Evolutionary conservation across 306 rosid genomes (phyloP).

Genomic region (Vigna mungo): DNA sequence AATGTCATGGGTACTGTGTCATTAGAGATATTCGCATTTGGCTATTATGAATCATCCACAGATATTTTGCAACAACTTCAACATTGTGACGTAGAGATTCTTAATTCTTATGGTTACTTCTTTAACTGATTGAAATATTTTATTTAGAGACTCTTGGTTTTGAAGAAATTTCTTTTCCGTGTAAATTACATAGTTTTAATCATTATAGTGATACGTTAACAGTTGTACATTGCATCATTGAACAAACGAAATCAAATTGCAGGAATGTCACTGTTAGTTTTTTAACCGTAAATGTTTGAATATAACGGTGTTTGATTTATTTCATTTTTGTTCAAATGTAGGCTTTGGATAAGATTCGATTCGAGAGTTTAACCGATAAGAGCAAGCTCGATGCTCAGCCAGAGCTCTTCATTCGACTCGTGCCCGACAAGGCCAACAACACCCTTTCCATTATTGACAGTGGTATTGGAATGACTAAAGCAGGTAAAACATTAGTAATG

Average conservation of each 20-base stretch:
- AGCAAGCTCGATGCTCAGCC: conserved; percentile 71
- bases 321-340: neutral
- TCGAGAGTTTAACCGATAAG: conserved; percentile 67
- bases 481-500: conserved; percentile 45
- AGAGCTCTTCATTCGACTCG: conserved; percentile 72
- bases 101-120: neutral
- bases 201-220: too few relatives aligned
- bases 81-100: too few relatives aligned
- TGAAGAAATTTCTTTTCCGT: too few relatives aligned
- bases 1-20: too few relatives aligned
- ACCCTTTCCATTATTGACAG: conserved; percentile 72
- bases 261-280: too few relatives aligned
- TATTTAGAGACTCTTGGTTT: neutral
- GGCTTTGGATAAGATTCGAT: conserved; percentile 79
- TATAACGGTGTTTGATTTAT: neutral
- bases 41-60: too few relatives aligned
- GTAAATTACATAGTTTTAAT: too few relatives aligned
- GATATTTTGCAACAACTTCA: too few relatives aligned
- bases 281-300: neutral
- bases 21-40: too few relatives aligned
- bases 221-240: too few relatives aligned
- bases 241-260: too few relatives aligned
- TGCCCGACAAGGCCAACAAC: conserved; percentile 68
- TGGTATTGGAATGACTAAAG: conserved; percentile 81
- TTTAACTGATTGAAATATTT: neutral